phyloP scores from a whole-genome alignment of 1,284 basidiomycete species.

The Ganoderma leucocontextum region DNA sequence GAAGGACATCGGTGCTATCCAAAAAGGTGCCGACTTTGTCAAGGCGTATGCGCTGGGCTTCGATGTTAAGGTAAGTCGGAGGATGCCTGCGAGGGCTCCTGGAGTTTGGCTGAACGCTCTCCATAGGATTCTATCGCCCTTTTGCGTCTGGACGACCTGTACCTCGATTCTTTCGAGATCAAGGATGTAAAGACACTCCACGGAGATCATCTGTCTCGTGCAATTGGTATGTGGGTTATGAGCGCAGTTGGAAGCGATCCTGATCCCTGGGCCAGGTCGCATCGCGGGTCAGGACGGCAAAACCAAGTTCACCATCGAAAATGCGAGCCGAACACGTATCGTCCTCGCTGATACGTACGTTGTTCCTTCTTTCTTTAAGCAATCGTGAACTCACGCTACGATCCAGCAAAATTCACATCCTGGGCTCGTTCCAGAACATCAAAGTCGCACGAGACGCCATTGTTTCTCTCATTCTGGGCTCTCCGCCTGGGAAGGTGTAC shows the following conservation, averaged over 20 bases:
- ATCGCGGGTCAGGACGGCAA: slow-evolving; percentile 99
- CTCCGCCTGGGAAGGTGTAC: slow-evolving; percentile 97
- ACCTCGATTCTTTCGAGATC: slow-evolving; percentile 98
- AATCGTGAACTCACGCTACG: not conserved
- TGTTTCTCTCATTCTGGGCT: slow-evolving; percentile 94
- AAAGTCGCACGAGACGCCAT: slow-evolving; percentile 97
- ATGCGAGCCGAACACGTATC: slow-evolving; percentile 93
- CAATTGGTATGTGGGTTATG: slow-evolving; percentile 75
- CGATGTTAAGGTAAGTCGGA: slow-evolving; percentile 82
- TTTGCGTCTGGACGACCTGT: slow-evolving; percentile 94
- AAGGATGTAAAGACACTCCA: slow-evolving; percentile 99
- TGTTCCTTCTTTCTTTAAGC: slow-evolving; percentile 7
- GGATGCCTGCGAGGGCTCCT: slow-evolving; percentile 5
- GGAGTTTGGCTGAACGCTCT: slow-evolving; percentile 22
- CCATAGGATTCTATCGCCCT: slow-evolving; percentile 93
- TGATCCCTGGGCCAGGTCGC: slow-evolving; percentile 63
- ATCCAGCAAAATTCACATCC: slow-evolving; percentile 89
- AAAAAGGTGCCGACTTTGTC: slow-evolving; percentile 98
- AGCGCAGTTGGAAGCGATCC: not conserved
- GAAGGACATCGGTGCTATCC: slow-evolving; percentile 89
- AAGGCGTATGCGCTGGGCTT: slow-evolving; percentile 96
- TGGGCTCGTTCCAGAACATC: slow-evolving; percentile 96
- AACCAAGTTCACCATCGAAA: slow-evolving; percentile 99
- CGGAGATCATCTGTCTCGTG: slow-evolving; percentile 95
- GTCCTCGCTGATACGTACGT: slow-evolving; percentile 95